Conservation (phyloP, 2,329 filamentous ascomycete species). For the Pseudogymnoascus sp. region DNA sequence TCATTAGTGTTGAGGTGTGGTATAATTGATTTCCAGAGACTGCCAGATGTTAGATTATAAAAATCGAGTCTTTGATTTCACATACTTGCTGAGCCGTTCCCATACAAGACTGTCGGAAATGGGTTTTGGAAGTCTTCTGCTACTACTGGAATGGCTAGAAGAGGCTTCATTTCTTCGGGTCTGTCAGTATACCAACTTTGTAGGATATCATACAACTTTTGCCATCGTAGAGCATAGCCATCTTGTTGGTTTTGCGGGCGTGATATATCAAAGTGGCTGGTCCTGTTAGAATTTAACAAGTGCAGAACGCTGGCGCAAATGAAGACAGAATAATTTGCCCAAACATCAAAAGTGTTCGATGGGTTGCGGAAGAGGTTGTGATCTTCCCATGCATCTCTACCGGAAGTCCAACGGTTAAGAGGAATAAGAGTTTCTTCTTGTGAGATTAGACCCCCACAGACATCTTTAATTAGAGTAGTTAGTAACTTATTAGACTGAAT, state of each 20-base stretch:
- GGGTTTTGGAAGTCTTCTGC: conserved; percentile 25
- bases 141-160: conserved; percentile 32
- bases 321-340: conserved; percentile 46
- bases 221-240: conserved; percentile 32
- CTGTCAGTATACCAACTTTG: conserved; percentile 38
- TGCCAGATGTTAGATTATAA: conserved; percentile 12
- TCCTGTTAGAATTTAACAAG: conserved; percentile 26
- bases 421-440: conserved; percentile 46
- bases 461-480: conserved; percentile 30
- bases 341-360: conserved; percentile 37
- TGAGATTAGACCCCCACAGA: conserved; percentile 48
- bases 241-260: conserved; percentile 20
- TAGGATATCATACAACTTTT: conserved; percentile 35
- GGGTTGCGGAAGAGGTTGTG: conserved; percentile 32
- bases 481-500: neutral
- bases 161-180: conserved; percentile 33
- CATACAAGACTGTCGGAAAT: conserved; percentile 21
- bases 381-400: conserved; percentile 22
- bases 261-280: neutral
- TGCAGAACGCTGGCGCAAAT: conserved; percentile 41
- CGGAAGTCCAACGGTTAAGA: conserved; percentile 40
- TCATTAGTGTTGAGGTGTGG: conserved; percentile 28
- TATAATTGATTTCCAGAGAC: conserved; percentile 34
- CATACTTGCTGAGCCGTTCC: conserved; percentile 12
- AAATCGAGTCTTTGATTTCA: neutral